phyloP scores from a whole-genome alignment of 768 basidiomycete genomes.

The Lactarius akahatsu region DNA sequence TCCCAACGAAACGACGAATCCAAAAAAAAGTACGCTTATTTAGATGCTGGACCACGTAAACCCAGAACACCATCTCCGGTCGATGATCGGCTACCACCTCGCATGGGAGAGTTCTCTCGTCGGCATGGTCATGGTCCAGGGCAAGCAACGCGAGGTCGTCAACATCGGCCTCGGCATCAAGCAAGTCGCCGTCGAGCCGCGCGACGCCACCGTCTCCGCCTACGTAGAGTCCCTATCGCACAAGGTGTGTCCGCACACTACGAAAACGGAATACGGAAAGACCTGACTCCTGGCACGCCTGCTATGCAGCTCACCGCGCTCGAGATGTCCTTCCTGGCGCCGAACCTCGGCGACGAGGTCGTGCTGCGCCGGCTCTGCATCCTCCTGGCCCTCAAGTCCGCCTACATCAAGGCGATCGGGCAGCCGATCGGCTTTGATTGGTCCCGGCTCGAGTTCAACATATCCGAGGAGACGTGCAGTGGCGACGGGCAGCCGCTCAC shows the following conservation, averaged over 20 bases:
- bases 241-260: constrained; percentile 49
- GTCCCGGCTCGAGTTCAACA: constrained; percentile 78
- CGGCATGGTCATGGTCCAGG: constrained; percentile 87
- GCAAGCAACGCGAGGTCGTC: constrained; percentile 67
- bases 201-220: constrained; percentile 54
- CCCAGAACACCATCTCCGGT: constrained; percentile 48
- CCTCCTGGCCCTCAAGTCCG: constrained; percentile 73
- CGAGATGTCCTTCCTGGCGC: constrained; percentile 54
- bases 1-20: neutral
- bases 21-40: no score
- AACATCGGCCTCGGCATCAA: constrained; percentile 83
- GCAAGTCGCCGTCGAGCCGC: constrained; percentile 60
- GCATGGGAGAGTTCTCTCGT: constrained; percentile 66
- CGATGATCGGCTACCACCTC: constrained; percentile 80
- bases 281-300: no score
- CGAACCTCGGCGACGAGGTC: constrained; percentile 57
- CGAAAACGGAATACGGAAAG: no score
- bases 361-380: constrained; percentile 74
- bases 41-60: constrained; percentile 55
- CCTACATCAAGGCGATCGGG: constrained; percentile 83
- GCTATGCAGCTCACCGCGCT: constrained; percentile 47
- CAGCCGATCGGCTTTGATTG: constrained; percentile 80
- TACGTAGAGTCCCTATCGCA: constrained; percentile 74
- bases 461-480: constrained; percentile 56
- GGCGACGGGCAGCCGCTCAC: constrained; percentile 68